phyloP scores from a whole-genome alignment of 208 protist genomes.

The Acanthamoeba quina region DNA sequence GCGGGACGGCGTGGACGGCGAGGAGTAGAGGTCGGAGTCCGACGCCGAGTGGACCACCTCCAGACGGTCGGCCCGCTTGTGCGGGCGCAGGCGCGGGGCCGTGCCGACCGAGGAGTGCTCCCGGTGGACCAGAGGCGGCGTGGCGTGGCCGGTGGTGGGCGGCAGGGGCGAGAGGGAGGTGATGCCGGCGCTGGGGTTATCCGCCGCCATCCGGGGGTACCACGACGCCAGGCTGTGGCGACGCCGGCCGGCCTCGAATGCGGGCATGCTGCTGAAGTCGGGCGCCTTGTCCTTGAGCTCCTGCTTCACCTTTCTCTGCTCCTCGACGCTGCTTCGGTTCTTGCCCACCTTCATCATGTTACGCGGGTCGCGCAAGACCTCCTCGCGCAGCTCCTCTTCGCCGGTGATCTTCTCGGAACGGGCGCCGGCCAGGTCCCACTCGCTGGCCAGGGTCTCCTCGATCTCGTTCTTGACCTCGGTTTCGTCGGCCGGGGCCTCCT shows the following conservation, averaged over 20 bases:
- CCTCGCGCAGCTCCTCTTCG: conserved; percentile 53
- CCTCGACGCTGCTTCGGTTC: conserved; percentile 40
- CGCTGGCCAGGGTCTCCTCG: conserved; percentile 40
- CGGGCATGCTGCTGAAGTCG: conserved; percentile 23
- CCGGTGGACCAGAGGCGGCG: conserved; percentile 16
- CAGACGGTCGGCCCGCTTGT: conserved; percentile 10
- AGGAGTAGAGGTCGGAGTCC: conserved; percentile 19
- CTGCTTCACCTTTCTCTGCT: conserved; percentile 48
- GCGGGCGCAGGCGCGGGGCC: background rate
- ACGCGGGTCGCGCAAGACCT: conserved; percentile 9
- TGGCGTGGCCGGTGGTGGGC: conserved; percentile 31
- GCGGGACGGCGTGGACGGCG: background rate
- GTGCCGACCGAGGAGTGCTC: background rate
- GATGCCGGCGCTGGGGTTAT: background rate
- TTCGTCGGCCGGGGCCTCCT: conserved; percentile 41
- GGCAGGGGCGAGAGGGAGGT: conserved; percentile 21
- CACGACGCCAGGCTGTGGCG: conserved; percentile 59
- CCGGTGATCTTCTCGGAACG: conserved; percentile 5
- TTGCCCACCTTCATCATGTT: conserved; percentile 63
- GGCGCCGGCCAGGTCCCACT: conserved; percentile 40
- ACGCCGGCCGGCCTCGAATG: background rate
- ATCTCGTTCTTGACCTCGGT: conserved; percentile 64
- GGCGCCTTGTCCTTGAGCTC: conserved; percentile 62
- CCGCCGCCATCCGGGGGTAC: conserved; percentile 43
- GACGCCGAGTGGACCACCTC: conserved; percentile 22